Evolutionary conservation across 192 early-diverging fungal genomes (phyloP).

Genomic region (Umbelopsis vinacea): DNA sequence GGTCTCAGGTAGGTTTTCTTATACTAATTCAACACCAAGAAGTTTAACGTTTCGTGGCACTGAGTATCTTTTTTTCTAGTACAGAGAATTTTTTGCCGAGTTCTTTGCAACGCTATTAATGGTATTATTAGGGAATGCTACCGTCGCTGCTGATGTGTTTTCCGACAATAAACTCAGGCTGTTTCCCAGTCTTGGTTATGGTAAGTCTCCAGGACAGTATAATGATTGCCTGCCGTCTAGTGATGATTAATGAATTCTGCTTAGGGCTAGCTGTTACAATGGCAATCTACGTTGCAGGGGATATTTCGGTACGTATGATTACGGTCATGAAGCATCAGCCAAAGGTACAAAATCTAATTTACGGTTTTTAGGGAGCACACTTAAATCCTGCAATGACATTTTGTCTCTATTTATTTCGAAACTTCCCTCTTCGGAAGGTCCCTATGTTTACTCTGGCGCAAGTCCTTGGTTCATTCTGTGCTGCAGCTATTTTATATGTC

Average conservation of each 20-base stretch:
- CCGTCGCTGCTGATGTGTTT: constrained; percentile 54
- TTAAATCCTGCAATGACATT: constrained; percentile 80
- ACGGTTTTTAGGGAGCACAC: constrained; percentile 62
- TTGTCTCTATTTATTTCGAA: constrained; percentile 64
- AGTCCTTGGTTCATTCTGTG: constrained; percentile 71
- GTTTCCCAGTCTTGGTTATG: constrained; percentile 15
- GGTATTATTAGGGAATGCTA: constrained; percentile 62
- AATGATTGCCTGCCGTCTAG: constrained; percentile 20
- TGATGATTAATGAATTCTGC: constrained; percentile 52
- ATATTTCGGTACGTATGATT: constrained; percentile 58
- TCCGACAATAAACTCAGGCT: not conserved
- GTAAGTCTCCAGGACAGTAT: not conserved
- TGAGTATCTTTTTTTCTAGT: not conserved
- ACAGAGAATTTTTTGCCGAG: constrained; percentile 71
- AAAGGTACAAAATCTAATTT: not conserved
- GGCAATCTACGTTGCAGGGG: constrained; percentile 65
- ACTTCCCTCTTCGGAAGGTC: constrained; percentile 72
- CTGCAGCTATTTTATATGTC: constrained; percentile 68
- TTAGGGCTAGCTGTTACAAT: constrained; percentile 69
- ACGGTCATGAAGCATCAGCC: too few species aligned
- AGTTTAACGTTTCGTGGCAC: not conserved
- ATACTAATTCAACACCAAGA: not conserved
- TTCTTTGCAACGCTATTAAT: constrained; percentile 76
- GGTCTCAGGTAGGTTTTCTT: not conserved
- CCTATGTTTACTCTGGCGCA: constrained; percentile 66